Conservation (phyloP, 192 early-diverging fungal genomes). For the Mycoemilia scoparia region DNA sequence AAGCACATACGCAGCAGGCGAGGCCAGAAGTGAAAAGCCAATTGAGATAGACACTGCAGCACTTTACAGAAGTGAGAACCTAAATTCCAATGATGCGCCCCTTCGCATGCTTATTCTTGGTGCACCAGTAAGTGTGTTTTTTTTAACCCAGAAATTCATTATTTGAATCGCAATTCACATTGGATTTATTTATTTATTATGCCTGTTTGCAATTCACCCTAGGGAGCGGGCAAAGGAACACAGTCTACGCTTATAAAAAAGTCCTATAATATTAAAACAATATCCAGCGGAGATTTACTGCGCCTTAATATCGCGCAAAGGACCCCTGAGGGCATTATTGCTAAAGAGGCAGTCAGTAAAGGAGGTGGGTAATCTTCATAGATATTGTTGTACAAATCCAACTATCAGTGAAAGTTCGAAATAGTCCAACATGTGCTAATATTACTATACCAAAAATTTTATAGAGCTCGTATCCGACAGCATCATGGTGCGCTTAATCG, state of each 20-base stretch:
- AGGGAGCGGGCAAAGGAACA: slow-evolving; percentile 80
- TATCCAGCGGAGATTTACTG: slow-evolving; percentile 81
- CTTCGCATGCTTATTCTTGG: slow-evolving; percentile 52
- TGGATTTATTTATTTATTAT: slow-evolving; percentile 5
- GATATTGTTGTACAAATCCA: slow-evolving; percentile 2
- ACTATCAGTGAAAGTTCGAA: neutral
- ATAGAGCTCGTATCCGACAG: slow-evolving; percentile 22
- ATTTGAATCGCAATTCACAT: slow-evolving; percentile 1
- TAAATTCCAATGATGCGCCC: slow-evolving; percentile 27
- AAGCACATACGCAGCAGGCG: too few relatives aligned
- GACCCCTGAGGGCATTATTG: slow-evolving; percentile 38
- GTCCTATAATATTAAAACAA: slow-evolving; percentile 41
- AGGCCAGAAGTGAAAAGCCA: too few relatives aligned
- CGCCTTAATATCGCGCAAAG: slow-evolving; percentile 59
- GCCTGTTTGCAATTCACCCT: slow-evolving; percentile 3
- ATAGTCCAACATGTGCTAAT: neutral
- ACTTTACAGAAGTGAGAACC: too few relatives aligned
- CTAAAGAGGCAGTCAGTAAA: slow-evolving; percentile 23
- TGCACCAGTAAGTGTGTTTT: slow-evolving; percentile 43
- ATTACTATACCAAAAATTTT: neutral
- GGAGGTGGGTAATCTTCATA: slow-evolving; percentile 1
- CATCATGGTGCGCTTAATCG: slow-evolving; percentile 20
- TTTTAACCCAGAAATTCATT: too few relatives aligned
- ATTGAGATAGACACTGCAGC: too few relatives aligned
- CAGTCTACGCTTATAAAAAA: slow-evolving; percentile 58